Percentiles rank a stretch among this genome's conserved stretches.
These are phyloP conservation scores for Pythium graminicola DNA, from an alignment of 352 stramenopile genomes.

Conservation along the genomic window DNA sequence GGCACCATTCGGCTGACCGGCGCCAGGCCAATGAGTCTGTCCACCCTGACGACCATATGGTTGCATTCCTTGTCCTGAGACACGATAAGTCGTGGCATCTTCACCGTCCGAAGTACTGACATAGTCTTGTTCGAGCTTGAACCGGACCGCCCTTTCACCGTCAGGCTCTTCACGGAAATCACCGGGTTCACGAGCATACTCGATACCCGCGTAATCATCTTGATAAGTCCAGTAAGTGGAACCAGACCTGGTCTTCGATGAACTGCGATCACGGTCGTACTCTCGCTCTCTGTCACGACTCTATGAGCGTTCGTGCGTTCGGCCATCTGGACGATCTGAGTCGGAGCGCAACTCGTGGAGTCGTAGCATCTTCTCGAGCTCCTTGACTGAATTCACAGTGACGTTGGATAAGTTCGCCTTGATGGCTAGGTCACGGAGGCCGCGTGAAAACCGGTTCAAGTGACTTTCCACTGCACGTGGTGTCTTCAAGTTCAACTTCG, in stretches of 20 bases:
- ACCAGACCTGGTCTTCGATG: background rate
- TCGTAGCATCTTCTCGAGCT: slow-evolving; percentile 2
- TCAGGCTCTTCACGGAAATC: background rate
- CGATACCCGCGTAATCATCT: background rate
- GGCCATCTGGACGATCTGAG: background rate
- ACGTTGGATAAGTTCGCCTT: slow-evolving; percentile 1
- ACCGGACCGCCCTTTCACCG: background rate
- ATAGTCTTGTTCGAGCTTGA: background rate
- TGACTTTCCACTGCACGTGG: background rate
- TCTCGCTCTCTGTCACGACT: slow-evolving; percentile 1
- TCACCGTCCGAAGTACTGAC: background rate
- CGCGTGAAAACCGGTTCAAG: background rate
- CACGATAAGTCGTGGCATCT: background rate
- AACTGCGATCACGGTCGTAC: slow-evolving; percentile 1
- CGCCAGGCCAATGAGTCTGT: no score
- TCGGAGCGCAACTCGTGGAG: background rate
- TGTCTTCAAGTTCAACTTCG: background rate
- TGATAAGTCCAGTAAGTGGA: slow-evolving; percentile 2
- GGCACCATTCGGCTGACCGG: no score
- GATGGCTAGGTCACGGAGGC: background rate
- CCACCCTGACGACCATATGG: no score
- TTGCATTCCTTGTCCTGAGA: no score
- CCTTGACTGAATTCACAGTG: background rate
- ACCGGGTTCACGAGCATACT: background rate
- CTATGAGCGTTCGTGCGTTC: background rate